Conservation (phyloP, 257 asterid genomes). For the Solanum sparsipilum region DNA sequence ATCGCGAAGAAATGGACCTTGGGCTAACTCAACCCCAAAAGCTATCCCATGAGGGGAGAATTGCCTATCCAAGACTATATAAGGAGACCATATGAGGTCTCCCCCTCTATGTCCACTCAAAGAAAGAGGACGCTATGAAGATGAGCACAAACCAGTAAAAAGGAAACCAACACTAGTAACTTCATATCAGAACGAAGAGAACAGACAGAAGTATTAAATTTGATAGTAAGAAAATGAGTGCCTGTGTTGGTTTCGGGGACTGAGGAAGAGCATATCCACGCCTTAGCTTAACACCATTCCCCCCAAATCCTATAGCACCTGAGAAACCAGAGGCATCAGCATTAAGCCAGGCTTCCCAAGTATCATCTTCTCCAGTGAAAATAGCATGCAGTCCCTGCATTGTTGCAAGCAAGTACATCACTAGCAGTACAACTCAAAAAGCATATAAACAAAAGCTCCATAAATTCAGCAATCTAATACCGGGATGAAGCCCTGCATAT, state of each 20-base stretch:
- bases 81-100: background rate
- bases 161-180: background rate
- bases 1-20: background rate
- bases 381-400: constrained; percentile 80
- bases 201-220: background rate
- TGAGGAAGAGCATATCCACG: constrained; percentile 91
- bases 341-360: constrained; percentile 97
- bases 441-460: background rate
- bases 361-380: constrained; percentile 91
- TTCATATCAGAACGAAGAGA: background rate
- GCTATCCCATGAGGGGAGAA: background rate
- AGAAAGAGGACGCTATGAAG: background rate
- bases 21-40: background rate
- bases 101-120: background rate
- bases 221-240: constrained; percentile 9
- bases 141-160: background rate
- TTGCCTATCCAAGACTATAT: background rate
- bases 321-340: constrained; percentile 69
- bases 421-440: background rate
- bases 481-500: constrained; percentile 80
- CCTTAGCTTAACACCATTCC: constrained; percentile 57
- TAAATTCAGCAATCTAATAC: constrained; percentile 34
- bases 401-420: constrained; percentile 4
- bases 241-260: constrained; percentile 89
- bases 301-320: constrained; percentile 33